Conservation (phyloP, 2,329 filamentous ascomycete species). For the Blastomyces emzantsi region DNA sequence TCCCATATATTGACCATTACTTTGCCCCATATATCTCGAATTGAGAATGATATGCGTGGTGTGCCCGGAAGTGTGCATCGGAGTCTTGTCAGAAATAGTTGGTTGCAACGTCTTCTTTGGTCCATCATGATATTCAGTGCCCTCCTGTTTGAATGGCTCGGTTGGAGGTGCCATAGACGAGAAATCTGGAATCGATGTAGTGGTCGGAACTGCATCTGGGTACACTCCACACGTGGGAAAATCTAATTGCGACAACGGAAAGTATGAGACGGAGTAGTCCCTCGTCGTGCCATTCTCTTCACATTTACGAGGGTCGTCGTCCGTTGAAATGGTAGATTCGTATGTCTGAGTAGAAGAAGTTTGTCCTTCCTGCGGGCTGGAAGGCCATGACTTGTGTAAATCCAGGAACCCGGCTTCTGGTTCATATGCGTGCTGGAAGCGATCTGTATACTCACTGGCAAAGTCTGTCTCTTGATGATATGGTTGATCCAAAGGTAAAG, state of each 20-base stretch:
- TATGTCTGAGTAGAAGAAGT: neutral
- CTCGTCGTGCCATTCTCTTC: neutral
- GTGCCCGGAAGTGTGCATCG: neutral
- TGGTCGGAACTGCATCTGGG: neutral
- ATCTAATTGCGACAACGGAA: neutral
- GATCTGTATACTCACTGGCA: neutral
- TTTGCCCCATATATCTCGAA: neutral
- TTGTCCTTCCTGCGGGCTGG: neutral
- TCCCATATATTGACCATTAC: neutral
- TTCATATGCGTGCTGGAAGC: neutral
- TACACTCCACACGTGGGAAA: neutral
- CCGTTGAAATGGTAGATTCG: neutral
- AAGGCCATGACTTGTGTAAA: slow-evolving; percentile 1
- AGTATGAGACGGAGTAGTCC: slow-evolving; percentile 1
- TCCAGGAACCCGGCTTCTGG: neutral
- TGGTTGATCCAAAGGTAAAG: neutral
- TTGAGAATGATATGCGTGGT: neutral
- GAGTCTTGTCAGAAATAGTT: neutral
- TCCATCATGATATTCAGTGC: neutral
- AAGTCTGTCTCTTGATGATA: neutral
- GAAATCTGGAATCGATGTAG: neutral
- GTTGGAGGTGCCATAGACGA: neutral
- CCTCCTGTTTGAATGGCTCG: neutral
- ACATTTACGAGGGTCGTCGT: neutral
- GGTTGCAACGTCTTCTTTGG: neutral